Conservation (phyloP, 352 stramenopile species). For the Phytophthora boehmeriae region DNA sequence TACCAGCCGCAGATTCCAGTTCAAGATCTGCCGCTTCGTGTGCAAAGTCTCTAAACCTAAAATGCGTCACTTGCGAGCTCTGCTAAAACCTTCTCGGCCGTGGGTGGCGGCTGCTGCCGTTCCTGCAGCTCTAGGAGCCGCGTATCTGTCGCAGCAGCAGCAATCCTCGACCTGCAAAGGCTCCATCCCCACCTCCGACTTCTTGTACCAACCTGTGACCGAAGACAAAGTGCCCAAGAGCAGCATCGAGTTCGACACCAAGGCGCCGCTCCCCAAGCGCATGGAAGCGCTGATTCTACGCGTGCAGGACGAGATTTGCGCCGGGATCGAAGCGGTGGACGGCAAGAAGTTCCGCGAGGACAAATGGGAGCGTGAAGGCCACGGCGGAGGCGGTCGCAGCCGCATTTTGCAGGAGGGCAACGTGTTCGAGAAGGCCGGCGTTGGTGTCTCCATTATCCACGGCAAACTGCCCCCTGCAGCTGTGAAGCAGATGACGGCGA, state of each 20-base stretch:
- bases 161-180: conserved; percentile 51
- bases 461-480: conserved; percentile 92
- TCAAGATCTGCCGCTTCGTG: conserved; percentile 19
- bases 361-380: conserved; percentile 93
- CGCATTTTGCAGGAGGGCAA: conserved; percentile 94
- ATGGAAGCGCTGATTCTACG: conserved; percentile 85
- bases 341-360: conserved; percentile 95
- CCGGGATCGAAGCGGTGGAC: conserved; percentile 91
- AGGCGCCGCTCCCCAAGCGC: conserved; percentile 68
- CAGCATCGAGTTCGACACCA: conserved; percentile 81
- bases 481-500: conserved; percentile 79
- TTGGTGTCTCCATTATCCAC: conserved; percentile 98
- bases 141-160: conserved; percentile 25
- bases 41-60: background rate
- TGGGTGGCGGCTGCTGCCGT: conserved; percentile 25
- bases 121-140: conserved; percentile 26
- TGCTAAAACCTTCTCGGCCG: conserved; percentile 31
- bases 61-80: conserved; percentile 27
- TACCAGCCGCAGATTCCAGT: conserved; percentile 32
- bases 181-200: conserved; percentile 42
- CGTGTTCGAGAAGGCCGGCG: conserved; percentile 98
- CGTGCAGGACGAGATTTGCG: conserved; percentile 88
- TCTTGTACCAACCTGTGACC: conserved; percentile 73
- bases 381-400: conserved; percentile 94
- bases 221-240: conserved; percentile 61